Evolutionary conservation across 805 yeast genomes (phyloP).

Genomic region (Candida cerambycidarum): DNA sequence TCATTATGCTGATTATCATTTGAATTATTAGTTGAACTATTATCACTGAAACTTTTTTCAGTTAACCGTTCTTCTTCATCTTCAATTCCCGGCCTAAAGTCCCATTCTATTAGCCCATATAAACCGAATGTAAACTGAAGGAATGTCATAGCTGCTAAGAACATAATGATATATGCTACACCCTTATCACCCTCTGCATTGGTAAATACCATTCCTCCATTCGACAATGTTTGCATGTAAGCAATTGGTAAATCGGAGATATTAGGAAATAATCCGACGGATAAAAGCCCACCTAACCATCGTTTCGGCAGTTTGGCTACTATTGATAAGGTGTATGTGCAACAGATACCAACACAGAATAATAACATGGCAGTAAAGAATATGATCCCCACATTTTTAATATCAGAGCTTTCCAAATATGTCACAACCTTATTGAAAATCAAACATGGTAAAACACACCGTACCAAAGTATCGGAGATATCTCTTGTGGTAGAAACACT

Average conservation of each 20-base stretch:
- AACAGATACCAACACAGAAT: constrained; percentile 48
- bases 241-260: constrained; percentile 85
- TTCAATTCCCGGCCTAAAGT: constrained; percentile 49
- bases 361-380: constrained; percentile 48
- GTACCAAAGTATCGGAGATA: constrained; percentile 66
- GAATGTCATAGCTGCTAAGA: constrained; percentile 65
- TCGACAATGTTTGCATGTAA: constrained; percentile 69
- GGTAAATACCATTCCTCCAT: constrained; percentile 56
- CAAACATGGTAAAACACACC: constrained; percentile 71
- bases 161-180: constrained; percentile 79
- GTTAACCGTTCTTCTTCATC: constrained; percentile 15
- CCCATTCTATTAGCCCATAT: constrained; percentile 66
- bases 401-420: constrained; percentile 65
- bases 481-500: constrained; percentile 68
- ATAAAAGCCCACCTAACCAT: constrained; percentile 75
- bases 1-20: not conserved
- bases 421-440: constrained; percentile 71
- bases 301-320: constrained; percentile 62
- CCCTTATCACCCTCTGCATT: constrained; percentile 67
- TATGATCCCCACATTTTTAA: constrained; percentile 68
- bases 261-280: constrained; percentile 76
- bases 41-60: not conserved
- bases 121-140: constrained; percentile 76
- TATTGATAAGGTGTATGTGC: constrained; percentile 44
- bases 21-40: not conserved